Evolutionary conservation across 805 yeast species (phyloP), one percentile per base, ranked within the genome.

Genomic region (Zygotorulaspora chibaensis): DNA sequence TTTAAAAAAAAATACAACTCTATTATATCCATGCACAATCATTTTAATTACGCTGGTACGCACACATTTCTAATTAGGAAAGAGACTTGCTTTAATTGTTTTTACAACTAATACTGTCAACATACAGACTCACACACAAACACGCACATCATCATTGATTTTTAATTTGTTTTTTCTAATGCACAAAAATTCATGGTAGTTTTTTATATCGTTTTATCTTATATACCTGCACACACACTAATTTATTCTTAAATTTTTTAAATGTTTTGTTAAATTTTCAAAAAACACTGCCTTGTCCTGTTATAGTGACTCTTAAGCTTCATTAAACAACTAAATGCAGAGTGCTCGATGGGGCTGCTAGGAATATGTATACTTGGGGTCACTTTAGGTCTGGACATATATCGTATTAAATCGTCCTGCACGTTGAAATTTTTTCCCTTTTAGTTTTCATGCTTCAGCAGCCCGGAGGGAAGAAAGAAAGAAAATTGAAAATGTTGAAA

Each of bases 161-260:
- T 36, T 42, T 41, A 42, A 34, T 44, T 44, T 43, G 40, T 42
- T 45, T 45, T 51, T 42, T 45, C 38, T 48, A 45, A 48, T 48
- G 52, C 52, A 48, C 52, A 48, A 42, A 48, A 47, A 42, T 38
- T 45, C 40, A 42, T 36, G 39, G 35, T 42, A 38, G 33, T 35
- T 39, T 47, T 40, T 35, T 38, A 29, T 29, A 35, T 40, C 36
- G 38, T 43, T 48, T 48, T 38, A 42, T 45, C 38, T 45, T 48
- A 44, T 45, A 42, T 48, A 48, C 45, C 47, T 48, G 48, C 47
- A 48, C 51, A 47, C 48, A 48, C 52, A 48, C 46, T 48, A 48
- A 45, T 45, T 40, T 43, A 48, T 42, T 38, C 34, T 40, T 36
- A 28, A 34, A 45, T 25, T 30, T 42, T 30, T 34, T 35, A 35